A percentile compares a stretch with the other conserved stretches of the same genome.
These are phyloP conservation scores for Odontarrhena argentea DNA, from an alignment of 345 rosid genomes.

Conservation along the genomic window DNA sequence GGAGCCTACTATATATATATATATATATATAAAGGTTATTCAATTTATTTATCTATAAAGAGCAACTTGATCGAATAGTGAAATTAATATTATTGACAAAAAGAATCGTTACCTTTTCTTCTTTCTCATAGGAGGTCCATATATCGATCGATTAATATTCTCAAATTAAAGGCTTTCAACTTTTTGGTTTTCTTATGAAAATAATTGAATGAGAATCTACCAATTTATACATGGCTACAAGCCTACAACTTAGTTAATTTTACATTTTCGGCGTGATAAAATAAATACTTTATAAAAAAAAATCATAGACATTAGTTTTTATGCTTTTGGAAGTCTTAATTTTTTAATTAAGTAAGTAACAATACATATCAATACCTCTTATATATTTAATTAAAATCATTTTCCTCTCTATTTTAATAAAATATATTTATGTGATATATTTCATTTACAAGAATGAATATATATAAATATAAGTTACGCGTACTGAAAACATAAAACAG, in stretches of 20 bases:
- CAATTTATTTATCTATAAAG: background rate
- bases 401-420: no score
- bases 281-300: background rate
- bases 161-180: constrained; percentile 28
- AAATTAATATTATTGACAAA: constrained; percentile 16
- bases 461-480: no score
- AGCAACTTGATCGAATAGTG: constrained; percentile 38
- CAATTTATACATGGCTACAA: constrained; percentile 17
- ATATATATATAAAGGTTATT: background rate
- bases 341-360: background rate
- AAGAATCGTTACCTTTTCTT: constrained; percentile 36
- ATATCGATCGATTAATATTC: constrained; percentile 31
- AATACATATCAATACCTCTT: no score
- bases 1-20: background rate
- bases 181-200: constrained; percentile 3
- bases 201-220: background rate
- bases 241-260: background rate
- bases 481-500: no score
- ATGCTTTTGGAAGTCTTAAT: background rate
- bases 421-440: no score
- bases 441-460: no score
- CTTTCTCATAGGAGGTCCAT: constrained; percentile 29
- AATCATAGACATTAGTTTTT: background rate
- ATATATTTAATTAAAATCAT: no score
- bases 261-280: background rate